Evolutionary conservation across 345 rosid genomes (phyloP), one percentile per base, ranked within the genome.

Genomic region (Hibiscus mutabilis): DNA sequence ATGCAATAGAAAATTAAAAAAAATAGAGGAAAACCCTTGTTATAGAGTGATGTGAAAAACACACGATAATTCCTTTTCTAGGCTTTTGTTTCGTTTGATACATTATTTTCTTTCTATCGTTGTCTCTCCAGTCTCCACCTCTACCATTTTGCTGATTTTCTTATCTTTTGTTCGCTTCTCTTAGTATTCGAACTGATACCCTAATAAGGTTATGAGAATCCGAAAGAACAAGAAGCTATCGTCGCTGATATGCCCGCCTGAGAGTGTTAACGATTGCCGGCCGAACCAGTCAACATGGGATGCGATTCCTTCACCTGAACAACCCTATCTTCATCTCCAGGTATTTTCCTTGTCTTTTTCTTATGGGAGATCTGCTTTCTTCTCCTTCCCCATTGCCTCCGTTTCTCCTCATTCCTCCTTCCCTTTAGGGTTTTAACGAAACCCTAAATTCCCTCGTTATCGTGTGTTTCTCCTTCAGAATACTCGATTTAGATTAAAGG

Each of bases 271-370:
- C 80, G 84, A 79, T 18, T 93, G 98, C 82, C 87, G 78, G 76
- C 86, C 91, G 19, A 93, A 91, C 92, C 96, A 91, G 86, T 91
- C 98, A 37, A 93, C 97, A n/a, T 91, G 98, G 98, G 98, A 93
- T 90, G 97, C 86, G 84, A 85, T 85, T 83, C 42, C 83, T 49
- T 76, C 79, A 81, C 77, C 67, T 35, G 9, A 62, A 37, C n/a
- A 37, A 62, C 49, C 49, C 2, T 15, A 79, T 69, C 35, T 66
- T 15, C 64, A 51, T 65, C 73, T 3, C 52, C 87, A 80, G 82
- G 90, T 85, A 11, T 75, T 73, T 15, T 72, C 46, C 33, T 73
- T 40, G 13, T 24, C 46, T 10, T 21, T 24, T 66, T 66, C 18
- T 15, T 24, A 25, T 8, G 14, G 44, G 74, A 84, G 86, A 74